Evolutionary conservation across 108 stramenopile species (phyloP), one percentile per base, ranked within the genome.

Genomic region (Cyclotella kingstonii): DNA sequence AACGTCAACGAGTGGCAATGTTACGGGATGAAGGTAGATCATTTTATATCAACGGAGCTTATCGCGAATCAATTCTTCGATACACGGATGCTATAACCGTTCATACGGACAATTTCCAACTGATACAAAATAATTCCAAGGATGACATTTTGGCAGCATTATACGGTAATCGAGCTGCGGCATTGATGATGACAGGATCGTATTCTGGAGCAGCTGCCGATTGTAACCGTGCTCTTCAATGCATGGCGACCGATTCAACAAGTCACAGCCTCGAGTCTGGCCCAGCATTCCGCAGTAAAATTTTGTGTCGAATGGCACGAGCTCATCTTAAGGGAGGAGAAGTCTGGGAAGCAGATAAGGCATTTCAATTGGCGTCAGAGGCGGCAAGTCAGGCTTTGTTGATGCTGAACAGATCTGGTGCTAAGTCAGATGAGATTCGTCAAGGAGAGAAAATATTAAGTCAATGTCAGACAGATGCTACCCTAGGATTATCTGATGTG

Each of bases 91-190:
- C 85, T 17, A 84, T 89, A 12, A 54, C 52, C 39, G 36, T 58
- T 22, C 84, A 73, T 34, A 58, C 54, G 0, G 60, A 64, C 42
- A 23, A 52, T 5, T 64, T 69, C 40, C 59, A 30, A 18, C 52
- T 29, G 18, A 21, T 39, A 4, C 29, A 43, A 43, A 51, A 56
- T 30, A 44, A 45, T 40, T 62, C 38, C 11, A 33, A 42, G 18
- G 82, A 79, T 28, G 74, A 81, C 41, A 48, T 70, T 2, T 52
- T 86, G 8, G 85, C 85, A 34, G 78, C 85, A 3, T 52, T 89
- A 1, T 76, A 76, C 27, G 87, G 86, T 25, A 90, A 93, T 62
- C 88, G 91, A 43, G 88, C 88, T 10, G 91, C 88, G 4, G 83
- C 78, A 7, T 54, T 87, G 12, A 62, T 93, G 46, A 93, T 89